Conservation (phyloP, 352 stramenopile genomes). For the Elongisporangium senticosum region DNA sequence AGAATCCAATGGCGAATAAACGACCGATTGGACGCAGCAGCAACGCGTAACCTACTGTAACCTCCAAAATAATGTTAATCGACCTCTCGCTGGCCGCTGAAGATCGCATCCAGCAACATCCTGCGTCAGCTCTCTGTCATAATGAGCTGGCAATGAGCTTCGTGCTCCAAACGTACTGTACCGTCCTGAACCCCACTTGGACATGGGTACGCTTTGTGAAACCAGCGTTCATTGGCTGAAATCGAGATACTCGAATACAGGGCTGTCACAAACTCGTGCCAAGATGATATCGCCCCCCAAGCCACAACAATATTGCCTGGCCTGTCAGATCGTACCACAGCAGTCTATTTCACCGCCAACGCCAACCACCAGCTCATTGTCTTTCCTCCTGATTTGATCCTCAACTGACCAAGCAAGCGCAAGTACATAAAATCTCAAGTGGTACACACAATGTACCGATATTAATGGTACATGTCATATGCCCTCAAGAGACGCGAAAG, state of each 20-base stretch:
- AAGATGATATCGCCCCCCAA: too few species aligned
- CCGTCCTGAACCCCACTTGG: not conserved
- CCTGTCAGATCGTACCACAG: too few species aligned
- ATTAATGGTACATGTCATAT: not conserved
- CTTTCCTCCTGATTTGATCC: not conserved
- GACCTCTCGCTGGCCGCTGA: not conserved
- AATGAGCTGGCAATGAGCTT: not conserved
- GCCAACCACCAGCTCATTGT: slow-evolving; percentile 44
- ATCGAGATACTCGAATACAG: not conserved
- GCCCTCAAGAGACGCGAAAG: too few species aligned
- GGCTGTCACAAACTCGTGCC: not conserved
- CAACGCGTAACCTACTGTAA: not conserved
- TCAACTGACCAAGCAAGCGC: not conserved
- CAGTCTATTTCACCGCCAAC: too few species aligned
- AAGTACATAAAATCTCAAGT: not conserved
- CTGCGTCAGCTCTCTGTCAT: not conserved
- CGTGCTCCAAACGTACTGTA: not conserved
- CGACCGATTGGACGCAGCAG: not conserved
- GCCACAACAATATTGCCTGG: too few species aligned
- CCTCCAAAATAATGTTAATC: not conserved
- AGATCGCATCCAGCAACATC: not conserved
- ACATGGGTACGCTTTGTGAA: not conserved
- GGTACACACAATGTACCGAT: not conserved
- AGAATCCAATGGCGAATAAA: not conserved
- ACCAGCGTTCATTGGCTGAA: not conserved